These are phyloP conservation scores for Populus hybrid DNA, from an alignment of 441 rosid species.

Conservation along the genomic window DNA sequence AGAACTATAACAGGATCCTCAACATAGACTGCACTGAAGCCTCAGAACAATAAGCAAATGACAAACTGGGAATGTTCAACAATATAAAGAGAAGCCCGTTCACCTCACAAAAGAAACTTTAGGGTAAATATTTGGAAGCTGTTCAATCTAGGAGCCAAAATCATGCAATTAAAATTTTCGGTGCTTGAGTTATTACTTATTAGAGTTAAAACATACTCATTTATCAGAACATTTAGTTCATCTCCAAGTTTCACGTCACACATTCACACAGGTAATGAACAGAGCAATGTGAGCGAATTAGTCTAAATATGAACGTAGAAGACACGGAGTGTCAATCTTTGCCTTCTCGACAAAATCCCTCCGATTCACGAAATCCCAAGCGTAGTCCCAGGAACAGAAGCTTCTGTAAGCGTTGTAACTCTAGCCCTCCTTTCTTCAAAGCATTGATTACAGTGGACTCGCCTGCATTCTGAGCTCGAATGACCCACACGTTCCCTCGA, in stretches of 20 bases:
- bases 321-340: conserved; percentile 92
- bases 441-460: conserved; percentile 84
- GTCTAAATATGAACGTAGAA: conserved; percentile 70
- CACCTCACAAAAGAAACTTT: too few species aligned
- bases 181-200: background rate
- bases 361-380: conserved; percentile 79
- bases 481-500: conserved; percentile 81
- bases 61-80: too few species aligned
- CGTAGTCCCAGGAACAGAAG: conserved; percentile 90
- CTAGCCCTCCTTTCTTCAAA: conserved; percentile 64
- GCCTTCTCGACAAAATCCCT: conserved; percentile 90
- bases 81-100: too few species aligned
- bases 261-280: background rate
- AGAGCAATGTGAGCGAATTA: background rate
- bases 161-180: background rate
- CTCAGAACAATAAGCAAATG: background rate
- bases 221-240: background rate
- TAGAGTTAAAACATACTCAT: background rate
- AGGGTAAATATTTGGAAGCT: background rate
- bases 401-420: conserved; percentile 78
- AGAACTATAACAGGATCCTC: background rate
- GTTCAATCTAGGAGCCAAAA: background rate
- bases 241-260: background rate
- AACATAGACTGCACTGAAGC: background rate
- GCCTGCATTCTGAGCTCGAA: conserved; percentile 86